These are phyloP conservation scores for Actinomucor elegans DNA, from an alignment of 371 early-diverging fungal genomes.

Conservation along the genomic window DNA sequence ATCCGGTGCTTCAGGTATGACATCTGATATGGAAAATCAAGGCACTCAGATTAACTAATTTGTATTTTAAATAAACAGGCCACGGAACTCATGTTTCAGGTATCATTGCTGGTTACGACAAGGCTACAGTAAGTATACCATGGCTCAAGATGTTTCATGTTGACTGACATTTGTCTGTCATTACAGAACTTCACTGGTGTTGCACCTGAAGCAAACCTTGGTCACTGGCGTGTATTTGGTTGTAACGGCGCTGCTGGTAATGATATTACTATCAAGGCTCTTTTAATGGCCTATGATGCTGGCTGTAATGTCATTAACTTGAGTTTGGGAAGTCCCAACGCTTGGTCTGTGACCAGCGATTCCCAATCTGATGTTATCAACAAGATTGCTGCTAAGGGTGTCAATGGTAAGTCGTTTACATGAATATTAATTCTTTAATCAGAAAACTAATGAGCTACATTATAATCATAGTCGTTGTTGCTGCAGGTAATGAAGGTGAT, in stretches of 20 bases:
- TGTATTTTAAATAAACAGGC: too few relatives aligned
- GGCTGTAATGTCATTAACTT: constrained; percentile 62
- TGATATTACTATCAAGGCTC: constrained; percentile 58
- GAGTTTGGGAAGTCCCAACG: constrained; percentile 54
- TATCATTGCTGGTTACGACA: constrained; percentile 61
- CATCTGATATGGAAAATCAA: too few relatives aligned
- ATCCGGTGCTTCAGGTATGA: constrained; percentile 32
- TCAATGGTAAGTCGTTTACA: constrained; percentile 22
- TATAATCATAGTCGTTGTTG: constrained; percentile 53
- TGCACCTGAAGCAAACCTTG: constrained; percentile 62
- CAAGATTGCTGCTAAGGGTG: constrained; percentile 9
- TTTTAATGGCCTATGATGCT: constrained; percentile 56
- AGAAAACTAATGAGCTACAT: neutral
- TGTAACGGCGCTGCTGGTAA: constrained; percentile 54
- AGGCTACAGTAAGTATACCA: constrained; percentile 26
- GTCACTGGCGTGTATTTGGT: constrained; percentile 65
- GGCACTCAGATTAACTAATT: too few relatives aligned
- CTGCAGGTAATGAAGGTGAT: constrained; percentile 61
- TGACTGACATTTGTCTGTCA: too few relatives aligned
- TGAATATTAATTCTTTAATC: too few relatives aligned
- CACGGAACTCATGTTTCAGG: constrained; percentile 71
- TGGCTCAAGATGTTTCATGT: too few relatives aligned
- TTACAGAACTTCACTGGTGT: constrained; percentile 58
- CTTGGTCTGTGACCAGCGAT: constrained; percentile 39
- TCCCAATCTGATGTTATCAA: neutral